A percentile compares a stretch with the other conserved stretches of the same genome.
Evolutionary conservation across 352 stramenopile species (phyloP).

Genomic region (Plasmopara muralis): DNA sequence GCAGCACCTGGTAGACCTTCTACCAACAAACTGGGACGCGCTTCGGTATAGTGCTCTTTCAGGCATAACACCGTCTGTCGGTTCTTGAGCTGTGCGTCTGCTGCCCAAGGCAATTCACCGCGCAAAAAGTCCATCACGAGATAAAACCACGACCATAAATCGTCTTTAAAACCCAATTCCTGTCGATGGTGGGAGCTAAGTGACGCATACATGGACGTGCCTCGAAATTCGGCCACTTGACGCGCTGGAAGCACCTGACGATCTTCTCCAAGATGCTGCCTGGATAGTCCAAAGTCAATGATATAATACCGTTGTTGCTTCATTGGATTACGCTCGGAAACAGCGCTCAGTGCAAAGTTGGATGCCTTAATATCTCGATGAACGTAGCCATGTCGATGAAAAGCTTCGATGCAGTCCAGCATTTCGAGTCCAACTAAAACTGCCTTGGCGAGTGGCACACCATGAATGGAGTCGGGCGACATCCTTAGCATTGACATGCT

Average conservation of each 20-base stretch:
- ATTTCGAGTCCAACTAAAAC: slow-evolving; percentile 76
- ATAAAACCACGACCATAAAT: slow-evolving; percentile 88
- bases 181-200: slow-evolving; percentile 74
- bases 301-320: slow-evolving; percentile 64
- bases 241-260: slow-evolving; percentile 54
- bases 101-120: slow-evolving; percentile 75
- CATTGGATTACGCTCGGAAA: slow-evolving; percentile 29
- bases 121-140: slow-evolving; percentile 85
- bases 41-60: slow-evolving; percentile 83
- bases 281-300: slow-evolving; percentile 83
- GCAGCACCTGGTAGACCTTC: slow-evolving; percentile 61
- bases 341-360: slow-evolving; percentile 73
- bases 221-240: slow-evolving; percentile 70
- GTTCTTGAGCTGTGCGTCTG: slow-evolving; percentile 81
- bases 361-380: slow-evolving; percentile 87
- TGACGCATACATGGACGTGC: slow-evolving; percentile 86
- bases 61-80: slow-evolving; percentile 68
- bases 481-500: slow-evolving; percentile 86
- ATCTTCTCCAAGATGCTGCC: slow-evolving; percentile 63
- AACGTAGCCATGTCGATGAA: slow-evolving; percentile 81
- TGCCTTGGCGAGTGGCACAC: slow-evolving; percentile 63
- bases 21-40: slow-evolving; percentile 53
- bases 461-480: slow-evolving; percentile 71
- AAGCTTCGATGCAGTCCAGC: slow-evolving; percentile 83
- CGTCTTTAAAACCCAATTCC: slow-evolving; percentile 77